A percentile compares a stretch with the other conserved stretches of the same genome.
phyloP scores from a whole-genome alignment of 495 filamentous ascomycete genomes.

The Penicillium samsonianum region DNA sequence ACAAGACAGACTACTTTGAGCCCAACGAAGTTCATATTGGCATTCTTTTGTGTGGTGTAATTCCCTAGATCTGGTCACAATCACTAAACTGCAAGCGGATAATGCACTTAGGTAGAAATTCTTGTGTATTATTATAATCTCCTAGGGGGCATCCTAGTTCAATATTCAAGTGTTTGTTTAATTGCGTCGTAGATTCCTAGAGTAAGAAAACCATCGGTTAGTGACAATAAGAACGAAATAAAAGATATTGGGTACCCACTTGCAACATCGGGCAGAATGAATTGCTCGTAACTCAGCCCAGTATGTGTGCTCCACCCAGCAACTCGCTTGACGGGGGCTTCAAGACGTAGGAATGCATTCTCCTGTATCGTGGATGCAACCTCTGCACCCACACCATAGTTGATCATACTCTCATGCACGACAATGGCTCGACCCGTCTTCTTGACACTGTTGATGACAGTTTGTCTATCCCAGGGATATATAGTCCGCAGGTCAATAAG shows the following conservation, averaged over 20 bases:
- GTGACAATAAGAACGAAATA: not conserved
- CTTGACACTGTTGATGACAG: slow-evolving; percentile 76
- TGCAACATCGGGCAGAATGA: slow-evolving; percentile 87
- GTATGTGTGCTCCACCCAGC: slow-evolving; percentile 91
- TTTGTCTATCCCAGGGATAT: slow-evolving; percentile 92
- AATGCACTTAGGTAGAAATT: not conserved
- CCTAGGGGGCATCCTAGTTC: slow-evolving; percentile 7
- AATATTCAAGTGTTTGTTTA: slow-evolving; percentile 60
- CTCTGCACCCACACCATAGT: slow-evolving; percentile 91
- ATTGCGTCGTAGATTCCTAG: slow-evolving; percentile 68
- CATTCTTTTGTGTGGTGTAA: not conserved
- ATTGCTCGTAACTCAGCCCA: slow-evolving; percentile 78
- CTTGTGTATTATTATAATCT: not conserved
- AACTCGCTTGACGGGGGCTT: slow-evolving; percentile 89
- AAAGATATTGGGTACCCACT: slow-evolving; percentile 59
- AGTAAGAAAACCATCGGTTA: slow-evolving; percentile 1
- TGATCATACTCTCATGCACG: slow-evolving; percentile 95
- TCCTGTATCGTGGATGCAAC: slow-evolving; percentile 92
- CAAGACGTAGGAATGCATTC: slow-evolving; percentile 79
- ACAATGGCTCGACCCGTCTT: slow-evolving; percentile 91
- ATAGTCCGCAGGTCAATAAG: slow-evolving; percentile 90
- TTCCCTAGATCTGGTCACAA: not conserved
- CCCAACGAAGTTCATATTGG: not conserved
- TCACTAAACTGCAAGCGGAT: not conserved
- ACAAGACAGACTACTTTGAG: not conserved